Conservation (phyloP, 2,329 filamentous ascomycete genomes). For the Coniochaeta sp. region DNA sequence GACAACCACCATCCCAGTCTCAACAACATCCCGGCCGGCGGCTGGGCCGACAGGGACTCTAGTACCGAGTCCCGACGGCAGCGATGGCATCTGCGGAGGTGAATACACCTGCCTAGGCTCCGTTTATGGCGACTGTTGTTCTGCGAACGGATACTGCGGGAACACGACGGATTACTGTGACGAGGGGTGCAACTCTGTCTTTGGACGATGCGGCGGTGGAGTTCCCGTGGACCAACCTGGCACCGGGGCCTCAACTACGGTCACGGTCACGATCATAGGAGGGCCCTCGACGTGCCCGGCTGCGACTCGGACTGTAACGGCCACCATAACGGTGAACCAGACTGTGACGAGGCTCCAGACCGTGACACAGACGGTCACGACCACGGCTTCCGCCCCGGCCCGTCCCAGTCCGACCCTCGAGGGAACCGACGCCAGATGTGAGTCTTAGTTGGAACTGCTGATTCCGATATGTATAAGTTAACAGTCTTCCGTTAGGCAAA, state of each 20-base stretch:
- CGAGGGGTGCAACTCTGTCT: constrained; percentile 1
- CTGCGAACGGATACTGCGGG: constrained; percentile 2
- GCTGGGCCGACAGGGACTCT: background rate
- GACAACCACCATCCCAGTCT: background rate
- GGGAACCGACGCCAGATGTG: background rate
- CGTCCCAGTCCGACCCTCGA: background rate
- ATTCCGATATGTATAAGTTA: too few relatives aligned
- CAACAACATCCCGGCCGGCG: background rate
- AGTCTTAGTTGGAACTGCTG: background rate
- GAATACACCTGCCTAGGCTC: constrained; percentile 4
- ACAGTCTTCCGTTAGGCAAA: background rate
- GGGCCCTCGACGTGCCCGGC: background rate
- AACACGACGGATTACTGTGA: constrained; percentile 3
- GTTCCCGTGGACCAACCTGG: background rate
- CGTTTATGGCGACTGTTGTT: constrained; percentile 3
- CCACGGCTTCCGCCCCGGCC: background rate
- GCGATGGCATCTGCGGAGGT: constrained; percentile 3
- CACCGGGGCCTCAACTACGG: background rate
- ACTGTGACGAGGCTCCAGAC: background rate
- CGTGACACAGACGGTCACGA: background rate
- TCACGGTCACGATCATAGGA: background rate
- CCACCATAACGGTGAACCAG: background rate
- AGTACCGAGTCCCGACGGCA: constrained; percentile 2
- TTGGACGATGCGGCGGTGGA: constrained; percentile 1
- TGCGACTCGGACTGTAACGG: background rate